These are phyloP conservation scores for Silene uniflora DNA, from an alignment of 148 eudicot species.

Conservation along the genomic window DNA sequence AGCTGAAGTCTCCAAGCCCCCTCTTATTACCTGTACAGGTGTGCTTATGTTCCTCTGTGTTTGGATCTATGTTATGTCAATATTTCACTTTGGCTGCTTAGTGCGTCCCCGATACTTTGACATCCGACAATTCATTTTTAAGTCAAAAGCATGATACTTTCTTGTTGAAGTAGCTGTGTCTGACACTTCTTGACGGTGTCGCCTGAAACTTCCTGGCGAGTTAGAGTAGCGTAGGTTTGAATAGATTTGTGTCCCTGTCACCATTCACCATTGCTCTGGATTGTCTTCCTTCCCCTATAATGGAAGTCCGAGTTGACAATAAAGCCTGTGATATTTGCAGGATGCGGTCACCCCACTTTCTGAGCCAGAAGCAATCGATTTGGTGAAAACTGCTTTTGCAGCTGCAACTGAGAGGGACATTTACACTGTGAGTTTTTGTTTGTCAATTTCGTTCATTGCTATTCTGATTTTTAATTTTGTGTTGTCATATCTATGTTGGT, in stretches of 20 bases:
- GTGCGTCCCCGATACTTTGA: background rate
- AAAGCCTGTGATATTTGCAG: slow-evolving; percentile 18
- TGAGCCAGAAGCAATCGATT: slow-evolving; percentile 85
- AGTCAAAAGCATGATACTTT: background rate
- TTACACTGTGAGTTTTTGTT: slow-evolving; percentile 65
- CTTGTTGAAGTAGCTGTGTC: background rate
- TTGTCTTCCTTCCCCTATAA: background rate
- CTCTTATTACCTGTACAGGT: slow-evolving; percentile 79
- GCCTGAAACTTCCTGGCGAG: background rate
- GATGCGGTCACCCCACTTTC: slow-evolving; percentile 95
- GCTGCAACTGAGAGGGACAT: slow-evolving; percentile 98
- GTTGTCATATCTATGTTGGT: background rate
- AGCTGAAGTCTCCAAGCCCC: slow-evolving; percentile 97
- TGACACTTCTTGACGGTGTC: background rate
- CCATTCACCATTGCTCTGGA: background rate
- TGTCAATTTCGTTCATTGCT: slow-evolving; percentile 7
- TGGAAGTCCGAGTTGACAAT: slow-evolving; percentile 10
- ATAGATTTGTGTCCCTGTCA: background rate
- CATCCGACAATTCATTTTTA: background rate
- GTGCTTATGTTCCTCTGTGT: background rate
- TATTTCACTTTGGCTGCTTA: background rate
- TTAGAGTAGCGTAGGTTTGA: background rate
- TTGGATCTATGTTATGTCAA: background rate
- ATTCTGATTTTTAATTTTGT: background rate
- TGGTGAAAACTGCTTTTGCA: slow-evolving; percentile 94